Conservation (phyloP, 2,329 filamentous ascomycete species). For the Aspergillus fumigatus region DNA sequence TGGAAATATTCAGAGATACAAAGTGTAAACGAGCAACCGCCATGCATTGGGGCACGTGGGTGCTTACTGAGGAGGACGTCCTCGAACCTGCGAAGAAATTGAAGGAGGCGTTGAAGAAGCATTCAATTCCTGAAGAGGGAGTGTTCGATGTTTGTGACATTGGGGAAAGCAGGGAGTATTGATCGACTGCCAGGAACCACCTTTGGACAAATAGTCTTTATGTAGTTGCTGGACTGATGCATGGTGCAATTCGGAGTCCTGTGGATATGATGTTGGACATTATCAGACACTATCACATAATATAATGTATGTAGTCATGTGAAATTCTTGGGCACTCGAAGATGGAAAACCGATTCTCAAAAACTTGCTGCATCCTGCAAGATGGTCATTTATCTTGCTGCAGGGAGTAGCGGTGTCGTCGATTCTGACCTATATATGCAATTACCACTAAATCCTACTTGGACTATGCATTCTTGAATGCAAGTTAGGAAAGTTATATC, state of each 20-base stretch:
- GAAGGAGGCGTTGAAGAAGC: slow-evolving; percentile 64
- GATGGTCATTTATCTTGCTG: background rate
- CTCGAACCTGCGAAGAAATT: slow-evolving; percentile 73
- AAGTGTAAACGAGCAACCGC: slow-evolving; percentile 72
- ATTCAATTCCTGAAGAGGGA: slow-evolving; percentile 64
- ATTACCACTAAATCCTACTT: background rate
- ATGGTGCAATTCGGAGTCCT: background rate
- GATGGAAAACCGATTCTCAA: background rate
- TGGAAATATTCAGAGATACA: slow-evolving; percentile 85
- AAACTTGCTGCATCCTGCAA: background rate
- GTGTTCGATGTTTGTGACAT: slow-evolving; percentile 80
- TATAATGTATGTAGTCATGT: background rate
- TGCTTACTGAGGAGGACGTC: slow-evolving; percentile 78
- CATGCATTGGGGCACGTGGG: slow-evolving; percentile 92
- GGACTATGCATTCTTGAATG: background rate
- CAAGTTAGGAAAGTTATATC: background rate
- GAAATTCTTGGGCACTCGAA: background rate
- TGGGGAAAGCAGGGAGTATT: slow-evolving; percentile 76
- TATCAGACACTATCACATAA: background rate
- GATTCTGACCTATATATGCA: background rate
- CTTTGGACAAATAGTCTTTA: background rate
- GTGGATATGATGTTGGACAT: background rate
- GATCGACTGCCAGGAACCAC: slow-evolving; percentile 14
- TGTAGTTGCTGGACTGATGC: background rate
- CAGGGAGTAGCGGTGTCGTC: background rate